Evolutionary conservation across 2,329 filamentous ascomycete genomes (phyloP), one percentile per base, ranked within the genome.

Genomic region (Penicillium sclerotiorum): DNA sequence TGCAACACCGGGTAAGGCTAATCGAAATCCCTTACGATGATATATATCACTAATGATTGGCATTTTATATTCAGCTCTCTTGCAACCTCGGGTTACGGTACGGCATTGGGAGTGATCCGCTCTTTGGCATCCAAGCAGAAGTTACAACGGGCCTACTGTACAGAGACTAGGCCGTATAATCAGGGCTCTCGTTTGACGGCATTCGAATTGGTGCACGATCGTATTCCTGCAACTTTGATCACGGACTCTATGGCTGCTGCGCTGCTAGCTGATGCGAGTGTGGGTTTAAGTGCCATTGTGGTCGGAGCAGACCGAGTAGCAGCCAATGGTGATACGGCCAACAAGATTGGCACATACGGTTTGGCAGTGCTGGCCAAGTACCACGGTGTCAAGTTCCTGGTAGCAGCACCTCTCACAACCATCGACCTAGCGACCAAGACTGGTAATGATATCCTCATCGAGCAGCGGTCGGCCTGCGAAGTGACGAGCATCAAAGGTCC

Each of bases 221-320:
- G 84, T 13, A 96, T 99, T 47, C 93, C 94, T 2, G 86, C 90
- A 38, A 97, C 92, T 0, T 78, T 99, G 40, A 87, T 99, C 60
- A 95, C 93, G 0, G 94, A 99, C 73, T 96, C 91, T 23, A 99
- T 99, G 94, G 94, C 90, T 1, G 92, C 87, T 11, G 87, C 93
- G 0, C 80, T 99, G 8, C 88, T 99, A 66, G 79, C 58, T 51
- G 71, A 50, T 64, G 47, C 78, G 18, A 73, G 79, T 30, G 80
- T 85, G 65, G 85, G 86, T 63, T 89, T 99, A 52, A 82, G 84
- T 5, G 93, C 91, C 5, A 89, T 99, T 44, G 87, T 99, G 23
- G 94, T 99, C 0, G 94, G 94, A 22, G 94, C 94, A 2, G 94
- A 99, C 70, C 85, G 94, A 49, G 94, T 99, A 12, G 94, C 93